Base-by-base conservation (phyloP, 306 rosid species). In the Citrullus amarus region DNA sequence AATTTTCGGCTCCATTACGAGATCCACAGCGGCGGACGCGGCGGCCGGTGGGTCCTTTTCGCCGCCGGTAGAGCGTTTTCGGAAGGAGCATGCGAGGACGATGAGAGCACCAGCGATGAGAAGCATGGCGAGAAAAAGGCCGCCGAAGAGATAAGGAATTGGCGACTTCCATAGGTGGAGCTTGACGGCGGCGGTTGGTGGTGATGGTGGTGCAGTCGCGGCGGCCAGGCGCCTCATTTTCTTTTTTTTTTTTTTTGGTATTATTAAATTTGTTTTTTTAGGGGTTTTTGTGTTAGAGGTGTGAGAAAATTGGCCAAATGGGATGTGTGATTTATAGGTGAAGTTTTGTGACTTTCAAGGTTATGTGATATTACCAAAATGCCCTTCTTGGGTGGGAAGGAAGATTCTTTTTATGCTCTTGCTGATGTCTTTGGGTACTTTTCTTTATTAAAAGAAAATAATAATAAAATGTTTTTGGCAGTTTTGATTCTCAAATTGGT, bases 91-190 rank as follows among this genome's bases (percentile, higher is more conserved):
- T n/a, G 68, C 62, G 2, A 76, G 39, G 53, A 56, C 20, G 68
- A 76, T 58, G 36, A 76, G 63, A 38, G 79, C 69, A 25, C 25
- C 68, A 9, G 69, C 79, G 30, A 76, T 58, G 66, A 76, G 55
- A 32, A 76, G 18, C 67, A 76, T 6, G 13, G 15, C 8, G n/a
- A 57, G 36, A 58, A 38, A 44, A 25, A 76, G 30, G 79, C 70
- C 68, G 61, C 79, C 79, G 18, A 76, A 76, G 30, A 76, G 70
- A 32, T 56, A 76, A 20, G 79, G 79, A n/a, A 39, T 56, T 0
- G 79, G 70, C 6, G 79, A 56, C 8, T 76, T 76, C 79, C 79
- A 76, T 12, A 41, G 79, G 55, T 58, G 38, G 11, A 59, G 28
- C 10, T 58, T 76, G 36, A 4, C 11, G 39, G 41, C 41, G 61